Base-by-base conservation (phyloP, 2,329 filamentous ascomycete genomes). In the Penicillium sp. region DNA sequence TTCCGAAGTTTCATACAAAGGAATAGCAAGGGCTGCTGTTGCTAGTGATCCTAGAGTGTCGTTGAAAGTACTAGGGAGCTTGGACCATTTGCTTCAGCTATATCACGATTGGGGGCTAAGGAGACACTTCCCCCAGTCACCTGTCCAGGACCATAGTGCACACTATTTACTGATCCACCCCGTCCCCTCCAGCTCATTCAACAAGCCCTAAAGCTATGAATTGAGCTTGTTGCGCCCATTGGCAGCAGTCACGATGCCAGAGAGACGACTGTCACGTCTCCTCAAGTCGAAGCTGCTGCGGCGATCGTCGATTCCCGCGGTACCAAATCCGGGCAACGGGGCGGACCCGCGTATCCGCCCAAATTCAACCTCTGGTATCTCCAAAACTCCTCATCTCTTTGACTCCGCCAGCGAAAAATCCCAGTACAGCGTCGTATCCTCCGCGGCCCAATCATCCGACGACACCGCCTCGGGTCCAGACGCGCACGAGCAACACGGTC, bases 231-330 rank as follows among this genome's bases (percentile, higher is more conserved):
- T 15, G 25, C 25, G 48, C 15, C 27, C 20, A 23, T 43, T 29
- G 50, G 50, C 50, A 52, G 41, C 20, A 29, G 18, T 27, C 51
- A 71, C 55, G 44, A 71, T 72, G 69, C 61, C 67, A 31, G 69
- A 73, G 58, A 62, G 60, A 56, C 60, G 69, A 44, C 64, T 72
- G 31, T 72, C 71, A 61, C 67, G 68, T 61, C 65, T 72, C 53
- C 56, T 71, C 50, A 71, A 72, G 59, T 65, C 69, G 35, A 73
- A 71, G 59, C 66, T 74, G 55, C 63, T 74, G 56, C 70, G 71
- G 54, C 70, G 71, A 67, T 71, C 71, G 58, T 72, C 73, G 31
- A 67, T 64, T 41, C 63, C 67, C 31, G 59, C 62, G 48, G 64
- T 61, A 55, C 61, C 62, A 51, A 63, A 67, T 66, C 54, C 59